Percentiles rank a stretch among this genome's conserved stretches.
phyloP scores from a whole-genome alignment of 805 yeast genomes.

The Wickerhamiella sergipiensis region DNA sequence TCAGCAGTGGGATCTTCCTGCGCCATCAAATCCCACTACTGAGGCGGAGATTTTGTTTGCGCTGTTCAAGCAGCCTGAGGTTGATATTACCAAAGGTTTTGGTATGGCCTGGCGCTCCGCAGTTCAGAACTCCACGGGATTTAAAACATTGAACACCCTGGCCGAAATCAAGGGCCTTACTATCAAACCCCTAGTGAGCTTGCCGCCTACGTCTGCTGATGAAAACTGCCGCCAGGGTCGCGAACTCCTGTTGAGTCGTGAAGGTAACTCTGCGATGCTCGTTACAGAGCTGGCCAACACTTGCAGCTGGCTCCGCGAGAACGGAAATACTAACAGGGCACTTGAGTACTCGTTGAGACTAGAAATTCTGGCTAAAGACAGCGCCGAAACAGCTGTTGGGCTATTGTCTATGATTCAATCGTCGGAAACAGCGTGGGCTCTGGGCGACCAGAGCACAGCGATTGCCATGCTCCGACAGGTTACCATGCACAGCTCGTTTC shows the following conservation, averaged over 20 bases:
- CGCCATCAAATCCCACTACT: slow-evolving; percentile 24
- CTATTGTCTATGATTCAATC: slow-evolving; percentile 30
- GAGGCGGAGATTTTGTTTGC: slow-evolving; percentile 40
- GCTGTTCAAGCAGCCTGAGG: slow-evolving; percentile 28
- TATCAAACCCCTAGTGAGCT: not conserved
- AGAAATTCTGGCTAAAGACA: slow-evolving; percentile 6
- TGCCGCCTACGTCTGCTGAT: not conserved
- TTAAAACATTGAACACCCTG: not conserved
- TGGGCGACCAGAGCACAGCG: slow-evolving; percentile 42
- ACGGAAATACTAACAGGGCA: slow-evolving; percentile 16
- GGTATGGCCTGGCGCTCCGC: not conserved
- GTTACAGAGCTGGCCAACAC: slow-evolving; percentile 6
- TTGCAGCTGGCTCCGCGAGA: slow-evolving; percentile 11
- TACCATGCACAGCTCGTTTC: not conserved
- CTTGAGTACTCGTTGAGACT: slow-evolving; percentile 16
- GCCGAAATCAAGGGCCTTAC: not conserved
- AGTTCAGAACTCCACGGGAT: not conserved
- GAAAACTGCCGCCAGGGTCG: slow-evolving; percentile 6
- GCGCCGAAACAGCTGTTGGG: too few relatives aligned
- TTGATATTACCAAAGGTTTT: not conserved
- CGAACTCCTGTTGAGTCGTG: slow-evolving; percentile 21
- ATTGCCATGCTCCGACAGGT: slow-evolving; percentile 37
- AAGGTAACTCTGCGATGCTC: not conserved
- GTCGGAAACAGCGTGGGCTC: slow-evolving; percentile 54
- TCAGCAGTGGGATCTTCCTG: slow-evolving; percentile 62